Evolutionary conservation across 1,284 basidiomycete species (phyloP), one percentile per base, ranked within the genome.

Genomic region (Meripilus lineatus): DNA sequence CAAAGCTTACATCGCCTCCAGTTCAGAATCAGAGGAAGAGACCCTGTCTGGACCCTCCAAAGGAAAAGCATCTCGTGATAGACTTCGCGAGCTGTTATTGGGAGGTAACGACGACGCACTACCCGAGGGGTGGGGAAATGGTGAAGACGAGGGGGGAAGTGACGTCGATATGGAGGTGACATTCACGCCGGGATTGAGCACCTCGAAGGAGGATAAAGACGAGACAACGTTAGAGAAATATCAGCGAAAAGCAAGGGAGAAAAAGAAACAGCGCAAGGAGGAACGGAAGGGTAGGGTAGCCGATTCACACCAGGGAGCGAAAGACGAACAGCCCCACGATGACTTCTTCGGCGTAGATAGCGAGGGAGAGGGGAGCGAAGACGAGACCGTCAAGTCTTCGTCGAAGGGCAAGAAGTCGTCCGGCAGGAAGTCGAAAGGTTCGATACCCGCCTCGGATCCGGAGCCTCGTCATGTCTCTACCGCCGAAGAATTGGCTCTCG

Each of bases 141-240:
- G 61, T 40, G 60, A 62, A 4, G 60, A 59, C 13, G 71, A 57
- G 33, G 68, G 63, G 20, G 61, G 65, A 22, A 74, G 69, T 17
- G 79, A 83, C 52, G 70, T 83, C 10, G 89, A 92, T 48, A 88
- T 97, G 83, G 86, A 96, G 67, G 88, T 98, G 57, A 96, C 93
- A 1, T 97, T 98, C 64, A 84, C 79, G 17, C 90, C 93, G 1
- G 94, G 84, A 4, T 68, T 97, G 35, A 83, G 70, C 47, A 73
- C 70, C 40, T 59, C 58, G 44, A 77, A 74, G 51, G 71, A 67
- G 13, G 65, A 63, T n/a, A 72, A 76, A 46, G 79, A 89, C 20
- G 81, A 93, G 67, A 95, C 88, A 7, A 89, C 89, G 3, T 65
- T 96, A 28, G 90, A 87, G 51, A 79, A 67, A 58, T 96, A 97